Evolutionary conservation across 805 yeast genomes (phyloP).

Genomic region (Yamadazyma sp.): DNA sequence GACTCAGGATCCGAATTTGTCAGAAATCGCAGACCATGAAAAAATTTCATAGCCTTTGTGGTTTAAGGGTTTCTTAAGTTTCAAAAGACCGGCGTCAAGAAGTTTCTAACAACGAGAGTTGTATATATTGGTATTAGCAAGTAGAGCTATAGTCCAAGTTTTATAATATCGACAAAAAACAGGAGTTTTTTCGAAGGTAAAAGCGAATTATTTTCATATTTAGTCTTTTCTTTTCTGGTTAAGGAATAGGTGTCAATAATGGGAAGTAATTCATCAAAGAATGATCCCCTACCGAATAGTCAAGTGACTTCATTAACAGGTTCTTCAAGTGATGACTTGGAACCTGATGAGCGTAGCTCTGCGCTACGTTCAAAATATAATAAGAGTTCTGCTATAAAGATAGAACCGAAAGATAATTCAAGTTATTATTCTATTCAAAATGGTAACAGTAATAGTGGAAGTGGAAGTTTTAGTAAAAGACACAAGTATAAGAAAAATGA

Average conservation of each 20-base stretch:
- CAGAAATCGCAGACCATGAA: too few species aligned
- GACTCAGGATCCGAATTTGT: not conserved
- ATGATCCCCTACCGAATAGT: constrained; percentile 46
- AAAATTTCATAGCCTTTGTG: too few species aligned
- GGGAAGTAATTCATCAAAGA: constrained; percentile 67
- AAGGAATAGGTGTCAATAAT: constrained; percentile 31
- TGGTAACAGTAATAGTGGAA: not conserved
- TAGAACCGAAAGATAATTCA: constrained; percentile 12
- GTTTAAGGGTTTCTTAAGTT: too few species aligned
- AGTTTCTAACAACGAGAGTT: too few species aligned
- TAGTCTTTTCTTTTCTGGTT: not conserved
- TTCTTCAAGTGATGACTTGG: constrained; percentile 39
- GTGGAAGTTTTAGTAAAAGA: constrained; percentile 8
- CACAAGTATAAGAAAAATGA: constrained; percentile 10
- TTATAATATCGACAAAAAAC: too few species aligned
- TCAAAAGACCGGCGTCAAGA: too few species aligned
- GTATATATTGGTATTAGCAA: too few species aligned
- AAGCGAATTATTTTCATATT: constrained; percentile 1
- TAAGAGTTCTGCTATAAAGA: constrained; percentile 16
- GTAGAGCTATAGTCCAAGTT: too few species aligned
- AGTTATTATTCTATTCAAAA: constrained; percentile 6
- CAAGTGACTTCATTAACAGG: constrained; percentile 13
- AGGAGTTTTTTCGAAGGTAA: too few species aligned
- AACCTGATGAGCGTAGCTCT: constrained; percentile 40
- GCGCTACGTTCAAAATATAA: constrained; percentile 30